Base-by-base conservation (phyloP, 2,329 filamentous ascomycete genomes). In the Ambrosiella cleistominuta region DNA sequence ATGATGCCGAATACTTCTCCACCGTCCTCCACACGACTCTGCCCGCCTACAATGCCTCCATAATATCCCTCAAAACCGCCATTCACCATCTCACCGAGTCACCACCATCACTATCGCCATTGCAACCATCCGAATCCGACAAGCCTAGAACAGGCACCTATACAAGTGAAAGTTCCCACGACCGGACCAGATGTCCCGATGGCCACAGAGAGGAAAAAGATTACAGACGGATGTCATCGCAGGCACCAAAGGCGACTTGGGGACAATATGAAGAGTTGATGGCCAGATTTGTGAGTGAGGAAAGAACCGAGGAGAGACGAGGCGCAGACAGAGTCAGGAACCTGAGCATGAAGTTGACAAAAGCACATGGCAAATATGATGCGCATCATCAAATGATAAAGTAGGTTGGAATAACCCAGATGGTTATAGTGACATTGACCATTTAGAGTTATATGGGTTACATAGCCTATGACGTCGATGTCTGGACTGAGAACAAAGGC, bases 31-130 rank as follows among this genome's bases (percentile, higher is more conserved):
- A 56, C 13, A 58, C 52, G 38, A 61, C 56, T 7, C 50, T 58
- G 17, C 47, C 59, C 9, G 37, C 51, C 6, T 61, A 58, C 47
- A 56, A 35, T n/a, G 56, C 59, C 11, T 39, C 57, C 1, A 40
- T 58, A 12, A 61, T 61, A 40, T 17, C 56, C 8, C 27, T 61
- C 13, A 58, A 61, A 56, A 61, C 59, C 4, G 56, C 37, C 52
- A 61, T 61, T 40, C 42, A 56, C 40, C 59, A 58, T 36, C 27
- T 61, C 11, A 61, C 56, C 11, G 59, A 61, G 36, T 12, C 38
- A 19, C 42, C 45, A 37, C 57, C 58, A 15, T 54, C 49, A n/a
- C 57, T 47, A 9, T 27, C 59, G 11, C 36, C 54, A 19, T 44
- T 54, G 5, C 8, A 47, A 13, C 2, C 7, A 13, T 47, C n/a